Evolutionary conservation across 2,329 filamentous ascomycete genomes (phyloP), one percentile per base, ranked within the genome.

Genomic region (Teratosphaeria viscida): DNA sequence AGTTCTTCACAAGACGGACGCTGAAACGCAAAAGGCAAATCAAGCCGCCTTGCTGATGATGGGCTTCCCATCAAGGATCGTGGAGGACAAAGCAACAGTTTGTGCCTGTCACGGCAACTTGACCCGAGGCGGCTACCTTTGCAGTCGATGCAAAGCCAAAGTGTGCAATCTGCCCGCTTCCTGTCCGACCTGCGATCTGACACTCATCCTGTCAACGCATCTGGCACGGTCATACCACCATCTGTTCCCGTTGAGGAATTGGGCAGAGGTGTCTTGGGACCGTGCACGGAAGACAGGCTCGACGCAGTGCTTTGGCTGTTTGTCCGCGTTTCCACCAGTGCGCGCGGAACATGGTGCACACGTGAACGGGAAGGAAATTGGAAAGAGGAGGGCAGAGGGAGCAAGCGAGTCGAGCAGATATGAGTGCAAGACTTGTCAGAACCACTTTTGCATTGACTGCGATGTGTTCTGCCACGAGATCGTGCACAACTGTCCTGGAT

Each of bases 381-480:
- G 56, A 32, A 57, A 52, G 43, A 67, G 62, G 59, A 62, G 65
- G 32, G 71, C 66, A 19, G 66, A 71, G 56, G 72, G 87, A 1
- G 86, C 92, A 52, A 92, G 89, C 72, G 90, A 95, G 77, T 94
- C 88, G 70, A 86, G 88, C 55, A 79, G 94, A 57, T 99, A 99
- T 72, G 89, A 89, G 61, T 99, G 94, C 72, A 83, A 87, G 66
- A 85, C 87, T n/a, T 99, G 94, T 74, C 76, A 82, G 2, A 86
- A 89, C 61, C 92, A 97, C 75, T 99, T 97, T 72, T 99, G 94
- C 78, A 95, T 99, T 65, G 94, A 99, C 73, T 99, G 94, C 73
- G 94, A 99, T 73, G 85, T 96, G 27, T 96, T 94, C 76, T 88
- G 90, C 27, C 94, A 99, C 72, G 91, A 96, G 76, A 85, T 95